Conservation (phyloP, 1,139 yeast genomes). For the Hansenula lynferdii region DNA sequence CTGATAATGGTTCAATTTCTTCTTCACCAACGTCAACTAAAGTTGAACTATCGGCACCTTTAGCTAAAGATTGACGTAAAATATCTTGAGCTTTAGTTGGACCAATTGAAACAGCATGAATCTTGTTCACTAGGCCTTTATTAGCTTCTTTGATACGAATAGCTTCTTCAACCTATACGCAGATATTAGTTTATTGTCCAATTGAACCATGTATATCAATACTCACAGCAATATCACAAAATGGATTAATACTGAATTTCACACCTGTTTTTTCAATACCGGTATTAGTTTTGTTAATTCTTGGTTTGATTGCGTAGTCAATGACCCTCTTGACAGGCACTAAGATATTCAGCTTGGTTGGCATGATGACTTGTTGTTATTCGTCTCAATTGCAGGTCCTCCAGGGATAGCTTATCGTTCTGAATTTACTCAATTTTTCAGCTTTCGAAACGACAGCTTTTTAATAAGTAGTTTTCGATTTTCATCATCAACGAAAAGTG, state of each 20-base stretch:
- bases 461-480: too few species aligned
- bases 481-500: too few species aligned
- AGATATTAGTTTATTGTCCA: neutral
- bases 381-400: neutral
- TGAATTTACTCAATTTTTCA: neutral
- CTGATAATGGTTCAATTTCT: constrained; percentile 80
- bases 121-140: constrained; percentile 68
- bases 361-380: constrained; percentile 1
- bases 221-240: constrained; percentile 82
- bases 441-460: neutral
- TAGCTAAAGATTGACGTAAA: constrained; percentile 85
- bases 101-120: constrained; percentile 93
- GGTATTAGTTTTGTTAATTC: constrained; percentile 81
- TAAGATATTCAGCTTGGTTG: constrained; percentile 43
- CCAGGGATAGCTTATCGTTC: neutral
- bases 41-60: constrained; percentile 87
- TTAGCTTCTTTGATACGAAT: constrained; percentile 66
- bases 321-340: constrained; percentile 96
- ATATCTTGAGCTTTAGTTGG: constrained; percentile 85
- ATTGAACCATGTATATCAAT: neutral
- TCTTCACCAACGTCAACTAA: constrained; percentile 72
- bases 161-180: constrained; percentile 67
- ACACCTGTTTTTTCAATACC: constrained; percentile 90
- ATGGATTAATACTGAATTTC: constrained; percentile 92
- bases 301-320: constrained; percentile 90